These are phyloP conservation scores for Plectosphaerella plurivora DNA, from an alignment of 2,329 filamentous ascomycete species.

Conservation along the genomic window DNA sequence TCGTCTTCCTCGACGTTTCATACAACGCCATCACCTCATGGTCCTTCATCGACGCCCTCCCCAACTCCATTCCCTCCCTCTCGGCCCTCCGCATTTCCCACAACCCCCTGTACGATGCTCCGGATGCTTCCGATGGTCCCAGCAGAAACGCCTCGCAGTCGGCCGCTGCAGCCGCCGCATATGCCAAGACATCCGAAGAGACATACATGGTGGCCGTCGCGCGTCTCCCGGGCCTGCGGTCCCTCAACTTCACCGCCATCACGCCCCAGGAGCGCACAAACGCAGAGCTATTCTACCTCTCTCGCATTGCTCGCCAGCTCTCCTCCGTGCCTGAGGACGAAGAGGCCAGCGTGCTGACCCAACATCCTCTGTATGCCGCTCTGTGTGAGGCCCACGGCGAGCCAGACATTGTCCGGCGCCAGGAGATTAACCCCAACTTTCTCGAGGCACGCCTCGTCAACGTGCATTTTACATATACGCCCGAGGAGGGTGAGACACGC, in stretches of 20 bases:
- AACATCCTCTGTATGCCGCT: conserved; percentile 68
- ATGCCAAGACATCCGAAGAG: conserved; percentile 61
- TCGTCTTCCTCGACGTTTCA: conserved; percentile 69
- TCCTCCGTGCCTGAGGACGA: conserved; percentile 49
- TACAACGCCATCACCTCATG: conserved; percentile 67
- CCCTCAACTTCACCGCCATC: conserved; percentile 71
- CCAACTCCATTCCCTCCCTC: conserved; percentile 66
- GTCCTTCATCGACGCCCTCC: conserved; percentile 68
- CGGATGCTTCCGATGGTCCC: conserved; percentile 18
- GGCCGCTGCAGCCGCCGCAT: conserved; percentile 23
- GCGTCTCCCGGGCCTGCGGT: conserved; percentile 62
- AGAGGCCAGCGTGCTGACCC: conserved; percentile 50
- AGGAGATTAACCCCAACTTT: conserved; percentile 68
- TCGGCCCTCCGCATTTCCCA: conserved; percentile 73
- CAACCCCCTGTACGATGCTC: conserved; percentile 74
- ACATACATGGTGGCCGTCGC: conserved; percentile 86
- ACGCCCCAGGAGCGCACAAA: conserved; percentile 72
- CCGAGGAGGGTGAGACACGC: conserved; percentile 3
- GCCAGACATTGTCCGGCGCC: conserved; percentile 56
- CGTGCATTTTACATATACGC: conserved; percentile 46
- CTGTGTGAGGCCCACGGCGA: conserved; percentile 74
- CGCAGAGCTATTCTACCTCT: conserved; percentile 91
- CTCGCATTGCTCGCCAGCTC: conserved; percentile 74
- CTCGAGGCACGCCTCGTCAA: conserved; percentile 73
- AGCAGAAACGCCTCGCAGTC: conserved; percentile 16